Percentiles rank a stretch among this genome's conserved stretches.
Conservation (phyloP, 2,329 filamentous ascomycete species). For the Hypoxylon sp. region DNA sequence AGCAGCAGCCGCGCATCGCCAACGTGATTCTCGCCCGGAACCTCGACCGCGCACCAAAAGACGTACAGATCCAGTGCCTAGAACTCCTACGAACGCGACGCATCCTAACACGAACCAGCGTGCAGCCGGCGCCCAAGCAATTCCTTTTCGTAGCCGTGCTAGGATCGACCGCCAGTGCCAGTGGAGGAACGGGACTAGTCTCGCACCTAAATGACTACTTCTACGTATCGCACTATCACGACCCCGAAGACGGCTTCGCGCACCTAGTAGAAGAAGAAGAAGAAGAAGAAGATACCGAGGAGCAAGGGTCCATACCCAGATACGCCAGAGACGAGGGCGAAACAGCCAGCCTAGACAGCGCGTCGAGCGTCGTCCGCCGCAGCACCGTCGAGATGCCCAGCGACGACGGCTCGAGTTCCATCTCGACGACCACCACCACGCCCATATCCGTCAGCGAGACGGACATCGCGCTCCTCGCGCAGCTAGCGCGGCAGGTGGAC, state of each 20-base stretch:
- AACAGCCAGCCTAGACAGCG: slow-evolving; percentile 22
- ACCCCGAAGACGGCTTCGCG: slow-evolving; percentile 75
- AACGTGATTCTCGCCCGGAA: slow-evolving; percentile 87
- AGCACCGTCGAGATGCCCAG: slow-evolving; percentile 29
- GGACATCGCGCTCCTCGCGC: slow-evolving; percentile 70
- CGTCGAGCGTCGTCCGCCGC: slow-evolving; percentile 49
- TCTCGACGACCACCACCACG: slow-evolving; percentile 2
- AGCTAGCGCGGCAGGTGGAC: slow-evolving; percentile 68
- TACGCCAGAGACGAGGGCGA: slow-evolving; percentile 35
- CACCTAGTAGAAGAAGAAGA: slow-evolving; percentile 80
- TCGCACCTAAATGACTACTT: slow-evolving; percentile 82
- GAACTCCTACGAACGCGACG: slow-evolving; percentile 84
- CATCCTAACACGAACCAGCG: slow-evolving; percentile 79
- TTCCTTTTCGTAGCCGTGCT: slow-evolving; percentile 87
- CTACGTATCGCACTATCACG: slow-evolving; percentile 88
- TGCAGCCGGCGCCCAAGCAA: slow-evolving; percentile 78
- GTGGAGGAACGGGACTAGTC: slow-evolving; percentile 60
- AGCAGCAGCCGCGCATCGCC: slow-evolving; percentile 64
- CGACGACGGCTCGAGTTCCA: slow-evolving; percentile 12
- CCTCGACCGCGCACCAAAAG: slow-evolving; percentile 77
- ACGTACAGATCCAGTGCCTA: slow-evolving; percentile 83
- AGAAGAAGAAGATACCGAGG: slow-evolving; percentile 50
- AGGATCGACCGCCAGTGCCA: slow-evolving; percentile 27
- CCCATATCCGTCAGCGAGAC: slow-evolving; percentile 49
- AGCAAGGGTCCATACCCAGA: slow-evolving; percentile 31